Conservation (phyloP, 2,329 filamentous ascomycete species). For the Zymoseptoria ardabiliae region DNA sequence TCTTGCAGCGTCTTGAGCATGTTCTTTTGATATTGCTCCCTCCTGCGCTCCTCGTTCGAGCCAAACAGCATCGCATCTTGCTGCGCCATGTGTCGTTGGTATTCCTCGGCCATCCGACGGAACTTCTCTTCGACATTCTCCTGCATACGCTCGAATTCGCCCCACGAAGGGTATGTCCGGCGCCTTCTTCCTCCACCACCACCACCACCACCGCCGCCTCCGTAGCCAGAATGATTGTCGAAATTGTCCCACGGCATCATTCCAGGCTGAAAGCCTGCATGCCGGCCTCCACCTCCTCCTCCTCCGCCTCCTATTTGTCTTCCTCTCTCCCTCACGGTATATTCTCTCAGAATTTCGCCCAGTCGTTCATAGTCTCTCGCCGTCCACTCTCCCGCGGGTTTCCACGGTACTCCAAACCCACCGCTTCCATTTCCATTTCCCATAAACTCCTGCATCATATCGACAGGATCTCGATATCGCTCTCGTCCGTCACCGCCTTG, state of each 20-base stretch:
- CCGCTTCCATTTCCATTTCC: conserved; percentile 6
- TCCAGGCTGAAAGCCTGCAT: background rate
- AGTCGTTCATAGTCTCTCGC: conserved; percentile 23
- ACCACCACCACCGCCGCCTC: conserved; percentile 3
- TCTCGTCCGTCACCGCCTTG: conserved; percentile 19
- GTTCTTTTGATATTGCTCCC: conserved; percentile 19
- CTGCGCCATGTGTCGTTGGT: conserved; percentile 12
- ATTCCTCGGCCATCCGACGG: conserved; percentile 16
- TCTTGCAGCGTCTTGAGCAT: conserved; percentile 22
- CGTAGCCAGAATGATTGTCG: conserved; percentile 3
- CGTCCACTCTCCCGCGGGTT: conserved; percentile 17
- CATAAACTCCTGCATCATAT: conserved; percentile 17
- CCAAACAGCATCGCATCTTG: conserved; percentile 20
- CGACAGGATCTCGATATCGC: conserved; percentile 18
- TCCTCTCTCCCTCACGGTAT: conserved; percentile 12
- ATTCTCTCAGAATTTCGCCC: conserved; percentile 20
- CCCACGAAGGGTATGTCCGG: conserved; percentile 3
- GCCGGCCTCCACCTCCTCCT: conserved; percentile 1
- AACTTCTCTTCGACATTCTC: conserved; percentile 13
- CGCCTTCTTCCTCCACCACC: background rate
- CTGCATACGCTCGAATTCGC: conserved; percentile 12
- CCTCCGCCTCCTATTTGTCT: conserved; percentile 3
- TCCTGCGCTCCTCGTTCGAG: conserved; percentile 17
- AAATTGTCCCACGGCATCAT: conserved; percentile 6
- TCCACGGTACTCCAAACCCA: conserved; percentile 9